A percentile compares a stretch with the other conserved stretches of the same genome.
These are phyloP conservation scores for Parastagonospora avenae DNA, from an alignment of 2,329 filamentous ascomycete genomes.

Conservation along the genomic window DNA sequence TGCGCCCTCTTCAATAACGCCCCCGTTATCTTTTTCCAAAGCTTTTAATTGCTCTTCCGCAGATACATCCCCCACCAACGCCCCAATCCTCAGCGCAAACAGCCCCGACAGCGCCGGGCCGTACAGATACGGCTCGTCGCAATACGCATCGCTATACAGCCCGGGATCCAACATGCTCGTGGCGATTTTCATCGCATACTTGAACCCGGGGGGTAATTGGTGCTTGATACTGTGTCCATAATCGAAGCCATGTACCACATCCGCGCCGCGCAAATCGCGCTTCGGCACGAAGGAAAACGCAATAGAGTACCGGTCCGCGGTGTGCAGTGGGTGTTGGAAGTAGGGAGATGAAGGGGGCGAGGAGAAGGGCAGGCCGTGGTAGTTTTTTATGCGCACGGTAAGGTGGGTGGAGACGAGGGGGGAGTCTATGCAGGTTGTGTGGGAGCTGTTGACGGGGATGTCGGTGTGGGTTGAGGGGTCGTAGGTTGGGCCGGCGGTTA, in stretches of 20 bases:
- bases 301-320: constrained; percentile 43
- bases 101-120: constrained; percentile 43
- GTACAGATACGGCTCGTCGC: constrained; percentile 45
- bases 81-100: constrained; percentile 41
- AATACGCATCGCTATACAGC: constrained; percentile 44
- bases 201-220: constrained; percentile 45
- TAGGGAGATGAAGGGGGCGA: constrained; percentile 37
- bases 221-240: constrained; percentile 45
- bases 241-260: constrained; percentile 45
- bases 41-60: constrained; percentile 30
- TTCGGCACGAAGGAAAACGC: constrained; percentile 47
- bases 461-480: constrained; percentile 35
- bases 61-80: constrained; percentile 16
- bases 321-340: constrained; percentile 40
- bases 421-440: constrained; percentile 32
- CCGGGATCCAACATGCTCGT: constrained; percentile 45
- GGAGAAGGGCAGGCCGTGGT: constrained; percentile 40
- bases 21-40: constrained; percentile 24
- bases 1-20: constrained; percentile 49
- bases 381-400: constrained; percentile 43
- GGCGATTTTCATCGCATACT: constrained; percentile 44
- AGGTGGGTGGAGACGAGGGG: constrained; percentile 37
- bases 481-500: constrained; percentile 45
- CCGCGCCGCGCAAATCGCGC: constrained; percentile 31
- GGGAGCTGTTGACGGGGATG: constrained; percentile 39